These are phyloP conservation scores for Tolypocladium pustulatum DNA, from an alignment of 2,329 filamentous ascomycete genomes.

Conservation along the genomic window DNA sequence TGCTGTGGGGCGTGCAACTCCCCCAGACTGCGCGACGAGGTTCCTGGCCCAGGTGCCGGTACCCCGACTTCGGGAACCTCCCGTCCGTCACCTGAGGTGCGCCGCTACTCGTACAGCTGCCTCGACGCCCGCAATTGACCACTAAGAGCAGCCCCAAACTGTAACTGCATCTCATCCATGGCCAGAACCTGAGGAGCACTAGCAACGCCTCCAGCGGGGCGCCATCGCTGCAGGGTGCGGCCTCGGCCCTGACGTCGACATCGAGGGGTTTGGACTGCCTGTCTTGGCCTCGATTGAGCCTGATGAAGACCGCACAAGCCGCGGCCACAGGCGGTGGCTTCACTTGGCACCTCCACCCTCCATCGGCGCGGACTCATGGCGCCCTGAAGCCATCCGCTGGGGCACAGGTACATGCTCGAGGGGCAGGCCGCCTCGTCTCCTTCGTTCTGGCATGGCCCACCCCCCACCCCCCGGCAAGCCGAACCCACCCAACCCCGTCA, in stretches of 20 bases:
- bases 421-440: no score
- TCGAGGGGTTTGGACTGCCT: background rate
- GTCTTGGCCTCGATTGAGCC: background rate
- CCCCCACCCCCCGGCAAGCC: background rate
- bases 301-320: background rate
- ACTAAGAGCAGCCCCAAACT: background rate
- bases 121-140: background rate
- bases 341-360: background rate
- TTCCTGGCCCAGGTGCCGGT: background rate
- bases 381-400: no score
- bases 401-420: no score
- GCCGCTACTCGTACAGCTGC: background rate
- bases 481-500: background rate
- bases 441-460: no score
- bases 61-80: background rate
- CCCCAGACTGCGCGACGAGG: background rate
- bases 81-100: background rate
- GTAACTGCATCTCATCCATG: background rate
- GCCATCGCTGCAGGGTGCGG: background rate
- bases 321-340: background rate
- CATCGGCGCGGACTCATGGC: no score
- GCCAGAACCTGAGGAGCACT: background rate
- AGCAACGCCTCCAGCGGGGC: background rate
- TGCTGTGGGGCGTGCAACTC: background rate
- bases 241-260: background rate